Evolutionary conservation across 805 yeast species (phyloP), one percentile per base, ranked within the genome.

Genomic region (Barnettozyma populi): DNA sequence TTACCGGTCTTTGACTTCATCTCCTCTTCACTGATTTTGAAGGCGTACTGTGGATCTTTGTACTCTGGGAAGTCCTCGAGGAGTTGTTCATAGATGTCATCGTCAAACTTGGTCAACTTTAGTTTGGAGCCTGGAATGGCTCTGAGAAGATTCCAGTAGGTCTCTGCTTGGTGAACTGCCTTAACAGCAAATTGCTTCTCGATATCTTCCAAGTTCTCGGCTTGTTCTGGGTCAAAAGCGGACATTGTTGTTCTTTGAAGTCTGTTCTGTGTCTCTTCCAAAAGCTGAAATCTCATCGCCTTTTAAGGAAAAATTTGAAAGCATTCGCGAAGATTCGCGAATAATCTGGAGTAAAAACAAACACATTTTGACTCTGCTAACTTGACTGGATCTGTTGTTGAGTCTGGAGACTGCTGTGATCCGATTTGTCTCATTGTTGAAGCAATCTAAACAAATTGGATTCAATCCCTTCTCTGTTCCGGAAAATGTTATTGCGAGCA

Each of bases 121-220:
- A 92, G 74, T 56, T 77, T 79, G 38, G 94, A 78, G n/a, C 95
- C 97, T 52, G 84, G 82, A 48, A 90, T 71, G 56, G 80, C 79
- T 49, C 77, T 76, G 47, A 94, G 69, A 49, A 94, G 67, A 42
- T 75, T 74, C 96, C 97, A 94, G 76, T 92, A 94, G 1, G 96
- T 84, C 63, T 89, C 95, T 49, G 96, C 94, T 66, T 94, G 98
- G 67, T 79, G 82, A 16, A 94, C 99, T 5, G 98, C 99, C 69
- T 86, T 88, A 50, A 94, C 99, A 37, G 99, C 98, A 63, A 94
- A 94, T 72, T 94, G 98, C 76, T 82, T 89, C 69, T 94, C 99
- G 61, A 94, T 89, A 60, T 89, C 96, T 69, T 92, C 98, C 59
- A 88, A 74, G 72, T 94, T 94, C 52, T 94, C 97, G 41, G 99